Evolutionary conservation across 768 basidiomycete species (phyloP).

Genomic region (Lactarius quietus): DNA sequence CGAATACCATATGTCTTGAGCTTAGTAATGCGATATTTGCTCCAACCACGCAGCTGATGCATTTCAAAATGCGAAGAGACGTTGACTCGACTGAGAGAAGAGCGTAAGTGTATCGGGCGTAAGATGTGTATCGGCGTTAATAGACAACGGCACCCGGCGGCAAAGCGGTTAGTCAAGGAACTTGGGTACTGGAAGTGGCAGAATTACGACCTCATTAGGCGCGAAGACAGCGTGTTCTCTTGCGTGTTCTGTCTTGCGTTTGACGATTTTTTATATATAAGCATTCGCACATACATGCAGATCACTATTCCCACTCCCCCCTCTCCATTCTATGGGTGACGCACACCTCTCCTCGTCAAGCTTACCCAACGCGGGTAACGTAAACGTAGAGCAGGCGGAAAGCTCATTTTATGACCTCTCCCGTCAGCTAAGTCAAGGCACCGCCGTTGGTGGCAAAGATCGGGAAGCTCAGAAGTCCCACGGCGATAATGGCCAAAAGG

Average conservation of each 20-base stretch:
- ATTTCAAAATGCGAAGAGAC: background rate
- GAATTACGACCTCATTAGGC: background rate
- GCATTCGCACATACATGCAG: background rate
- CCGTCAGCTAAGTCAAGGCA: constrained; percentile 21
- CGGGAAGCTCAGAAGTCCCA: background rate
- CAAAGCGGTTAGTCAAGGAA: background rate
- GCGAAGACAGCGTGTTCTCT: background rate
- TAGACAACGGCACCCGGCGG: background rate
- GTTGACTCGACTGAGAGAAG: background rate
- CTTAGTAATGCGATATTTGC: too few species aligned
- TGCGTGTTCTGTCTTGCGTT: background rate
- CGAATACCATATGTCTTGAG: too few species aligned
- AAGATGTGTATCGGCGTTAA: background rate
- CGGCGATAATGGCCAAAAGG: background rate
- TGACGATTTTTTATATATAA: background rate
- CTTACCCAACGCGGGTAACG: constrained; percentile 1
- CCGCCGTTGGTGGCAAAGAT: constrained; percentile 2
- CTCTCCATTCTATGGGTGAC: constrained; percentile 1
- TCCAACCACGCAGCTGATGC: background rate
- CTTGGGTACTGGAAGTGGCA: background rate
- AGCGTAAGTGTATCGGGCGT: background rate
- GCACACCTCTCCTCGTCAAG: constrained; percentile 10
- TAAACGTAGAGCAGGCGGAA: constrained; percentile 17
- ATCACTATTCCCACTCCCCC: background rate
- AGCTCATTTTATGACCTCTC: constrained; percentile 20